A percentile compares a stretch with the other conserved stretches of the same genome.
Evolutionary conservation across 148 eudicot genomes (phyloP).

Genomic region (Polygonum maritimum): DNA sequence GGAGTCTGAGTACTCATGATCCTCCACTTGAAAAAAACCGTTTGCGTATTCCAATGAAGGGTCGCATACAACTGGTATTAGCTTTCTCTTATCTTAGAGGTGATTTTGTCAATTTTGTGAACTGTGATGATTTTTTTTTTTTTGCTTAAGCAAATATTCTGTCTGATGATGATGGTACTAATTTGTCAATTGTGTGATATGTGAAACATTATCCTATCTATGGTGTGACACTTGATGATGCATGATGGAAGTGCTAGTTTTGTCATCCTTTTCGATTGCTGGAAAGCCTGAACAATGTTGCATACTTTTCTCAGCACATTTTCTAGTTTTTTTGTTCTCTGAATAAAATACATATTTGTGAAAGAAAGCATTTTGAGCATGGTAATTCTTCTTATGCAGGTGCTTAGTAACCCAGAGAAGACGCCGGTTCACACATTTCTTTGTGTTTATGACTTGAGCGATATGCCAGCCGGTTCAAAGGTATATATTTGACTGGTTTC

Average conservation of each 20-base stretch:
- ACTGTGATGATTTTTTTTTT: neutral
- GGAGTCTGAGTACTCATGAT: conserved; percentile 31
- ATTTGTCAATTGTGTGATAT: neutral
- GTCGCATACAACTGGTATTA: conserved; percentile 68
- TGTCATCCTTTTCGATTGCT: neutral
- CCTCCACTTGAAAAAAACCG: conserved; percentile 31
- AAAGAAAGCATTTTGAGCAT: neutral
- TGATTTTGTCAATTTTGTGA: neutral
- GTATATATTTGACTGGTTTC: conserved; percentile 15
- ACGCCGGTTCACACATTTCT: conserved; percentile 75
- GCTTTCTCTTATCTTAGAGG: neutral
- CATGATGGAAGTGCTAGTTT: neutral
- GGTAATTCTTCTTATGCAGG: conserved; percentile 26
- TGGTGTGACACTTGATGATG: neutral
- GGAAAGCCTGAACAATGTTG: neutral
- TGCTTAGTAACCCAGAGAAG: conserved; percentile 71
- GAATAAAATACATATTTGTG: neutral
- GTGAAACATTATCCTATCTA: neutral
- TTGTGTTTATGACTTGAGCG: conserved; percentile 73
- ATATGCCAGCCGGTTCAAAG: conserved; percentile 81
- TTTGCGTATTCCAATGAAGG: conserved; percentile 62
- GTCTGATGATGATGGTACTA: neutral
- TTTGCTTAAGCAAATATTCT: neutral
- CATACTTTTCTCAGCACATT: no score
- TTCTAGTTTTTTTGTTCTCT: no score